A percentile compares a stretch with the other conserved stretches of the same genome.
These are phyloP conservation scores for Nannizziopsis barbatae DNA, from an alignment of 2,329 filamentous ascomycete species.

Conservation along the genomic window DNA sequence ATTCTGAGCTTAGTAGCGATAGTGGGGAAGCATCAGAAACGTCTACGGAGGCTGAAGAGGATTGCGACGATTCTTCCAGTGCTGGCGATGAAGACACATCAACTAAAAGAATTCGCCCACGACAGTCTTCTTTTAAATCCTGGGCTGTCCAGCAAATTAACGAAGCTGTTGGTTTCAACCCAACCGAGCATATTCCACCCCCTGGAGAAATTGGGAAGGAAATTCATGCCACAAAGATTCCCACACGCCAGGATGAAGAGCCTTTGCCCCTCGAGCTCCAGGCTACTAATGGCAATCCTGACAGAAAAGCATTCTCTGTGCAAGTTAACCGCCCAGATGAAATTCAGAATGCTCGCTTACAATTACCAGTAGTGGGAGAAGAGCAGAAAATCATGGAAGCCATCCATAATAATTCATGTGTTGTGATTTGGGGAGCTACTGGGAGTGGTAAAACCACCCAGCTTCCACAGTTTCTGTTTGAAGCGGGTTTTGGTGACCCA, in stretches of 20 bases:
- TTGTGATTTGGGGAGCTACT: conserved; percentile 87
- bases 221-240: conserved; percentile 25
- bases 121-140: conserved; percentile 68
- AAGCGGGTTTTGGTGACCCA: conserved; percentile 77
- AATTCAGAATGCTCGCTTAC: conserved; percentile 66
- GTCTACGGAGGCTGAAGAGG: conserved; percentile 19
- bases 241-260: conserved; percentile 31
- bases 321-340: conserved; percentile 56
- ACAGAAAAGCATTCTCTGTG: conserved; percentile 66
- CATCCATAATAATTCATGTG: conserved; percentile 78
- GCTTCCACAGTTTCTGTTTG: conserved; percentile 88
- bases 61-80: conserved; percentile 24
- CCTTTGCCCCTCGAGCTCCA: conserved; percentile 32
- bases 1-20: conserved; percentile 21
- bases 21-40: conserved; percentile 19
- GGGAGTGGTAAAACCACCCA: conserved; percentile 98
- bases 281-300: conserved; percentile 32
- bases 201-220: conserved; percentile 26
- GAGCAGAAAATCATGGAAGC: conserved; percentile 98
- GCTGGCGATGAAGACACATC: conserved; percentile 19
- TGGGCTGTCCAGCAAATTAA: conserved; percentile 87
- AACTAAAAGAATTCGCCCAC: conserved; percentile 23
- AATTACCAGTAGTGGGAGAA: conserved; percentile 81
- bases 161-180: conserved; percentile 60
- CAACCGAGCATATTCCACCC: conserved; percentile 30